Percentiles rank a stretch among this genome's conserved stretches.
Conservation (phyloP, 768 basidiomycete genomes). For the Daedaleopsis nitida region DNA sequence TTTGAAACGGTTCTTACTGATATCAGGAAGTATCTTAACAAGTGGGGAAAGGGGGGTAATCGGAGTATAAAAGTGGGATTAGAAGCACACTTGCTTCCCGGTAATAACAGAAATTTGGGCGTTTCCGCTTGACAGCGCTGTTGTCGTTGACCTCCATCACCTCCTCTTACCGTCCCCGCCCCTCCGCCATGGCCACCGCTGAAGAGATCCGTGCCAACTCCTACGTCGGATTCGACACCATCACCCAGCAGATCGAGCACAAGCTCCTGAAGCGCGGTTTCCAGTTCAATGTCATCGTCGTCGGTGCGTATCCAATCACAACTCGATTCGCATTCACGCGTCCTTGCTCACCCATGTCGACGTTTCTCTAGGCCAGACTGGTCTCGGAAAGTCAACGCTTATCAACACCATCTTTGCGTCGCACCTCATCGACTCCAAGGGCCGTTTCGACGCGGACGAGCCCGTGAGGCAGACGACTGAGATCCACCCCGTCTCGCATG, state of each 20-base stretch:
- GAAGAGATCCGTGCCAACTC: conserved; percentile 89
- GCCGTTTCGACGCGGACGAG: conserved; percentile 84
- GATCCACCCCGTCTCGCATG: conserved; percentile 93
- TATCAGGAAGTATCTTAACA: neutral
- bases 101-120: conserved; percentile 12
- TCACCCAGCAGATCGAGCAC: conserved; percentile 97
- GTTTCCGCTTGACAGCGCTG: conserved; percentile 15
- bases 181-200: conserved; percentile 36
- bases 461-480: conserved; percentile 95
- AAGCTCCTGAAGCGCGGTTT: conserved; percentile 99
- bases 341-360: neutral
- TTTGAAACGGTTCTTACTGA: neutral
- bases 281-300: conserved; percentile 98
- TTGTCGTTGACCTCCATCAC: conserved; percentile 19
- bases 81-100: conserved; percentile 8
- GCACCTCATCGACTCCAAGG: conserved; percentile 97
- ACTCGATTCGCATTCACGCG: neutral
- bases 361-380: conserved; percentile 78
- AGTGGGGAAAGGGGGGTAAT: neutral
- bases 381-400: conserved; percentile 96
- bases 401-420: conserved; percentile 99
- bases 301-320: conserved; percentile 56
- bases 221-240: conserved; percentile 98
- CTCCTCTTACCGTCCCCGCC: conserved; percentile 1
- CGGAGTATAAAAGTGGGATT: conserved; percentile 5